phyloP scores from a whole-genome alignment of 805 yeast genomes.

The Cyberlindnera veronae region DNA sequence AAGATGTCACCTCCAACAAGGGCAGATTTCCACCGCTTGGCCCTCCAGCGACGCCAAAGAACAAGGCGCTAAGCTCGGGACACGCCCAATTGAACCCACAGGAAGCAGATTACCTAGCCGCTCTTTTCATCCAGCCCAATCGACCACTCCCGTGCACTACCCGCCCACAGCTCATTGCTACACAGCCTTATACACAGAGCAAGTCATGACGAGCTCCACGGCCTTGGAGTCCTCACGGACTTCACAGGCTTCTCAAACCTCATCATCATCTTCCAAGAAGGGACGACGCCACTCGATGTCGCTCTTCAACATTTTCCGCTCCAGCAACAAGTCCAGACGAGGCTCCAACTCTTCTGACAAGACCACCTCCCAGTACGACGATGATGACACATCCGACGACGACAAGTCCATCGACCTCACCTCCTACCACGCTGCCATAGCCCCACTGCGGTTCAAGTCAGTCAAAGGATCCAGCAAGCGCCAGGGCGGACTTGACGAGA shows the following conservation, averaged over 20 bases:
- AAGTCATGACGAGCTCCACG: too few species aligned
- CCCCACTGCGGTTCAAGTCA: slow-evolving; percentile 17
- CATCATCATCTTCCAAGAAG: not conserved
- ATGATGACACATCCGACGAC: slow-evolving; percentile 18
- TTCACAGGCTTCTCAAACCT: not conserved
- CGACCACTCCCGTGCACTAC: too few species aligned
- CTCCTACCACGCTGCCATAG: slow-evolving; percentile 15
- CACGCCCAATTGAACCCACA: too few species aligned
- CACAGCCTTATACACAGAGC: too few species aligned
- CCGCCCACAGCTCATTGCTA: too few species aligned
- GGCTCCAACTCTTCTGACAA: not conserved
- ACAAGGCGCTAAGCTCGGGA: too few species aligned
- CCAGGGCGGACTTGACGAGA: slow-evolving; percentile 3
- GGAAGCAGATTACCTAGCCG: too few species aligned
- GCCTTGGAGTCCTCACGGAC: not conserved
- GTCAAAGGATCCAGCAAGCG: not conserved
- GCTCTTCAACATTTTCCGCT: slow-evolving; percentile 11
- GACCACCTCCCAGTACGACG: not conserved
- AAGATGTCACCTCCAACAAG: too few species aligned
- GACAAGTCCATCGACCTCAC: slow-evolving; percentile 16
- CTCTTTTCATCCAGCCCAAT: too few species aligned
- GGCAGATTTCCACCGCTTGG: too few species aligned
- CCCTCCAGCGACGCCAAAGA: too few species aligned
- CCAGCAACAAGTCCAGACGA: not conserved
- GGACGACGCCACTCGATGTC: slow-evolving; percentile 5